These are phyloP conservation scores for Yarrowia sp. DNA, from an alignment of 805 yeast species.

Conservation along the genomic window DNA sequence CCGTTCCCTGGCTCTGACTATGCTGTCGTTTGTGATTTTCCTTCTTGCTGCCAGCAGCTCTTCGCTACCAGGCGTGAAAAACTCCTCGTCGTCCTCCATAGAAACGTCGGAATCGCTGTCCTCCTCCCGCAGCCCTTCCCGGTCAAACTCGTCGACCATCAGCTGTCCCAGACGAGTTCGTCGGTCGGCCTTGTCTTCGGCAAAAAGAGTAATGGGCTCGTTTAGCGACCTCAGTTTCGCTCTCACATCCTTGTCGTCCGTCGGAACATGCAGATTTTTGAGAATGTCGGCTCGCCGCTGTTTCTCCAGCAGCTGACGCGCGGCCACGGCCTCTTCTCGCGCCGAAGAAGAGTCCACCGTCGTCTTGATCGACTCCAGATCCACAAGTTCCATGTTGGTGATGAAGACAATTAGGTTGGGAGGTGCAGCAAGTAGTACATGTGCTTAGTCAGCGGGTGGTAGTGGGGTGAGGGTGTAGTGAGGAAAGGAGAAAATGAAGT, in stretches of 20 bases:
- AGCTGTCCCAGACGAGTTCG: conserved; percentile 56
- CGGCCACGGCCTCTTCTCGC: conserved; percentile 20
- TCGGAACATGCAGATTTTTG: conserved; percentile 49
- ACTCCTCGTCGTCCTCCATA: conserved; percentile 69
- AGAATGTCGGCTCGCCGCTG: conserved; percentile 24
- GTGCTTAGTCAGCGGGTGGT: not conserved
- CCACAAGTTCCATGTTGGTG: conserved; percentile 22
- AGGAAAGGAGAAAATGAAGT: not conserved
- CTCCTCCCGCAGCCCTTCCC: conserved; percentile 32
- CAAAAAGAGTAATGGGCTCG: conserved; percentile 56
- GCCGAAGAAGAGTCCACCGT: conserved; percentile 20
- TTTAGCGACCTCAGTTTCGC: conserved; percentile 47
- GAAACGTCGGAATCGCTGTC: conserved; percentile 36
- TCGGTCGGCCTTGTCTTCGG: conserved; percentile 61
- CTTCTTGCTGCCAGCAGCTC: conserved; percentile 54
- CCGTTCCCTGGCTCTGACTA: conserved; percentile 48
- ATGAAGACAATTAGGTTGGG: not conserved
- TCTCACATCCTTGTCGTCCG: conserved; percentile 64
- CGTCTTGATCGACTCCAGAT: conserved; percentile 23
- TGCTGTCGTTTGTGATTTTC: conserved; percentile 52
- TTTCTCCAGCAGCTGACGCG: conserved; percentile 10
- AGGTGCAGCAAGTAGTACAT: conserved; percentile 14
- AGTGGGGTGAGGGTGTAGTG: not conserved
- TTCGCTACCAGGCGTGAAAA: conserved; percentile 73
- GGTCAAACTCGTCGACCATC: conserved; percentile 38